A percentile compares a stretch with the other conserved stretches of the same genome.
phyloP scores from a whole-genome alignment of 352 stramenopile species.

The Phytophthora fragariae region DNA sequence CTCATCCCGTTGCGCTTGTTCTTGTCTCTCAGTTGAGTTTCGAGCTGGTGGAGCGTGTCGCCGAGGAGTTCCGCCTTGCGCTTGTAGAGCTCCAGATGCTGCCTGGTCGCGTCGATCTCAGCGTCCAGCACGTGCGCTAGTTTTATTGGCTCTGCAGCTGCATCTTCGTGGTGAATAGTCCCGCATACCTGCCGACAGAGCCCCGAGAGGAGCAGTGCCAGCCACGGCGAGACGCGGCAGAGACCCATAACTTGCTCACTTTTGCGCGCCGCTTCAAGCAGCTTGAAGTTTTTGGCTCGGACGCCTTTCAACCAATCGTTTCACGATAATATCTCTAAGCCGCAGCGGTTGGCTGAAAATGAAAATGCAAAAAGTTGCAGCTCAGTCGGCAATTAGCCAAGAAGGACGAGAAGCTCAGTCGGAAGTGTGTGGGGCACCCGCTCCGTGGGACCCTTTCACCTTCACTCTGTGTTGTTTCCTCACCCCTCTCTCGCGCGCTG shows the following conservation, averaged over 20 bases:
- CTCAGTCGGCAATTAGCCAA: conserved; percentile 23
- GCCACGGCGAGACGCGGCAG: conserved; percentile 3
- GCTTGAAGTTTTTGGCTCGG: not conserved
- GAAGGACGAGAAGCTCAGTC: conserved; percentile 5
- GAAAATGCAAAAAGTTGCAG: conserved; percentile 2
- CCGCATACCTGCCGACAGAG: conserved; percentile 7
- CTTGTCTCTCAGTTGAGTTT: not conserved
- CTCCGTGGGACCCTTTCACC: not conserved
- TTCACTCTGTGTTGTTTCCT: conserved; percentile 12
- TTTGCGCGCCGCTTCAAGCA: conserved; percentile 12
- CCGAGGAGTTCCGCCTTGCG: conserved; percentile 28
- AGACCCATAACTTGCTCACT: not conserved
- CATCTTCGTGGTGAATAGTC: not conserved
- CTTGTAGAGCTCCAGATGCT: conserved; percentile 31
- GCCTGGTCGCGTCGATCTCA: conserved; percentile 35
- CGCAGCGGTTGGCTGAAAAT: conserved; percentile 21
- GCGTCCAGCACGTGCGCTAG: conserved; percentile 21
- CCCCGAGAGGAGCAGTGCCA: conserved; percentile 15
- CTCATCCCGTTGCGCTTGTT: not conserved
- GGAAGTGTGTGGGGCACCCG: not conserved
- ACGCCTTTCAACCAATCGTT: conserved; percentile 16
- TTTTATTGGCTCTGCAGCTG: not conserved
- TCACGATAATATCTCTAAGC: not conserved
- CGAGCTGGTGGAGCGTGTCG: conserved; percentile 3
- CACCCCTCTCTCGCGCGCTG: not conserved